These are phyloP conservation scores for Scutellaria baicalensis DNA, from an alignment of 257 asterid species.

Conservation along the genomic window DNA sequence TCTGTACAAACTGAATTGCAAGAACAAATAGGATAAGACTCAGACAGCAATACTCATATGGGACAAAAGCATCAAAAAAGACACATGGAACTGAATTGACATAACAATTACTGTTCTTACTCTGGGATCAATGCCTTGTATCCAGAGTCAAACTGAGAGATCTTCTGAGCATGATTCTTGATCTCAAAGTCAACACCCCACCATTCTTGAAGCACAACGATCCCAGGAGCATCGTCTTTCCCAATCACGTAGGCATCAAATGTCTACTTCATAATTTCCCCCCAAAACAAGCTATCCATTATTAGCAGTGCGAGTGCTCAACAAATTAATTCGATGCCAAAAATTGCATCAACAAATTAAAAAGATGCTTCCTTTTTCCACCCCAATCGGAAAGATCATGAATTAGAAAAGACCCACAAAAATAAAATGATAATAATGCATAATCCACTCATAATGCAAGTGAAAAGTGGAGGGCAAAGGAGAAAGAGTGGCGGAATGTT, in stretches of 20 bases:
- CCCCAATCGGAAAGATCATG: background rate
- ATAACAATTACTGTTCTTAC: slow-evolving; percentile 34
- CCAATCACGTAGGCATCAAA: slow-evolving; percentile 94
- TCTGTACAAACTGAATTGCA: slow-evolving; percentile 62
- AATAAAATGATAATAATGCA: background rate
- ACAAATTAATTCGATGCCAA: background rate
- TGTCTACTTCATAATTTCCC: slow-evolving; percentile 31
- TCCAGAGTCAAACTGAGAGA: slow-evolving; percentile 73
- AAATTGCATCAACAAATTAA: background rate
- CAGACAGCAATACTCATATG: background rate
- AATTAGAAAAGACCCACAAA: background rate
- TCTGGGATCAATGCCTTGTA: slow-evolving; percentile 91
- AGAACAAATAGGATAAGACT: background rate
- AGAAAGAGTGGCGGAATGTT: background rate
- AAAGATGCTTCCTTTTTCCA: background rate
- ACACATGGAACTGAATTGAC: background rate
- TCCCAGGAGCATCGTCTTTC: slow-evolving; percentile 92
- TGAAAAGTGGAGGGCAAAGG: background rate
- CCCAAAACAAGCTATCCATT: background rate
- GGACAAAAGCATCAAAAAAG: background rate
- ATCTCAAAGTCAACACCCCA: slow-evolving; percentile 98
- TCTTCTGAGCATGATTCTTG: slow-evolving; percentile 91
- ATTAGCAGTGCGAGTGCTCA: background rate
- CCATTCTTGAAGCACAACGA: slow-evolving; percentile 97
- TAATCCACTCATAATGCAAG: background rate